phyloP scores from a whole-genome alignment of 2,329 filamentous ascomycete genomes.

The Cryphonectria carpinicola region DNA sequence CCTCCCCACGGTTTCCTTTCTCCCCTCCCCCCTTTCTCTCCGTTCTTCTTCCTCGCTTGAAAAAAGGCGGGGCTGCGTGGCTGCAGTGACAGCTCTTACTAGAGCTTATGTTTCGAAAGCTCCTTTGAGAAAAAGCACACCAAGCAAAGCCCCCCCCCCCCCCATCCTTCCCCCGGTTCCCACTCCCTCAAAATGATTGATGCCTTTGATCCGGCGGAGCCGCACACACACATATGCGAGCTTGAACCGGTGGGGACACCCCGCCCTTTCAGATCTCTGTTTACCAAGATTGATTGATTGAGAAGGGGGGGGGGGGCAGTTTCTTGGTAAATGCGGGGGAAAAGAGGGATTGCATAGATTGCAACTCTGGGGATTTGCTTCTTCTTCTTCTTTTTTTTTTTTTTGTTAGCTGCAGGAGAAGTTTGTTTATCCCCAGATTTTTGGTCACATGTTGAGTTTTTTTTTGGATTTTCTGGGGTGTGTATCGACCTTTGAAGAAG shows the following conservation, averaged over 20 bases:
- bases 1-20: background rate
- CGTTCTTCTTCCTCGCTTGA: background rate
- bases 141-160: background rate
- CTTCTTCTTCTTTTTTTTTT: too few species aligned
- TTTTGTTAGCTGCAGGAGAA: background rate
- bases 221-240: slow-evolving; percentile 19
- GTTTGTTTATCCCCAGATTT: background rate
- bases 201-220: slow-evolving; percentile 24
- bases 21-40: background rate
- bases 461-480: background rate
- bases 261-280: background rate
- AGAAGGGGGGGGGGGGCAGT: background rate
- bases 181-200: background rate
- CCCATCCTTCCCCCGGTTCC: background rate
- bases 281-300: background rate
- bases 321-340: background rate
- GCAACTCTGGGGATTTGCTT: background rate
- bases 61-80: background rate
- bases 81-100: background rate
- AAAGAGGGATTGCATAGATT: background rate
- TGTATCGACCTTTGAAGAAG: too few species aligned
- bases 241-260: background rate
- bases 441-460: background rate
- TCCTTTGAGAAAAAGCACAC: background rate
- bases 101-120: background rate